Base-by-base conservation (phyloP, 1,139 yeast species). In the Lodderomyces jiufengensis region DNA sequence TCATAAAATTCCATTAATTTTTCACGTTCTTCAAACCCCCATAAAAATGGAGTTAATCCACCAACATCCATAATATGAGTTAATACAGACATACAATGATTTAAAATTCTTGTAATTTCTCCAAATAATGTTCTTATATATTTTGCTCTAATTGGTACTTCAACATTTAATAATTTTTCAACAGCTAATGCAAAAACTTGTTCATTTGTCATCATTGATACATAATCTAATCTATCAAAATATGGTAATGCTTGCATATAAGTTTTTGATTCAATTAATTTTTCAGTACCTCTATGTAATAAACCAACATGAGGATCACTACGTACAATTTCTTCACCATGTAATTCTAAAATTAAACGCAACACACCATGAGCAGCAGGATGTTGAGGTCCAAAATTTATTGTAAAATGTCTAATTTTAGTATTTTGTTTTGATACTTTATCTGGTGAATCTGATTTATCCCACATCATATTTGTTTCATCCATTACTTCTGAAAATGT, bases 21-120 rank as follows among this genome's bases (percentile, higher is more conserved):
- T 63, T 85, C 95, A 63, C 95, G 80, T 63, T 86, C 95, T 68
- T 86, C 95, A 62, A 86, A 84, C 45, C 95, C 95, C 95, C 95
- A 86, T 61, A 86, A 70, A 73, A 86, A 86, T 37, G 95, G 95
- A 30, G 95, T 86, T 61, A 86, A 73, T 23, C 95, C 95, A 68
- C 95, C 95, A 39, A 86, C 95, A 70, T 86, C 95, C 95, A 86
- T 85, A 54, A 92, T 88, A 63, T 86, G 95, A 36, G 95, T 78
- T 47, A 84, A 67, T 37, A 86, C 82, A 21, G 94, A 83, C 95
- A 86, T 85, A 62, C 85, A 73, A 59, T 86, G 95, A 64, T 86
- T 86, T 55, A 84, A 73, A 38, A 84, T 60, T 59, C 95, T 78
- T 39, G 95, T 86, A 59, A 86, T 82, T 60, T 86, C 95, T 29